Evolutionary conservation across 179 eudicot species (phyloP).

Genomic region (Spergularia azorica): DNA sequence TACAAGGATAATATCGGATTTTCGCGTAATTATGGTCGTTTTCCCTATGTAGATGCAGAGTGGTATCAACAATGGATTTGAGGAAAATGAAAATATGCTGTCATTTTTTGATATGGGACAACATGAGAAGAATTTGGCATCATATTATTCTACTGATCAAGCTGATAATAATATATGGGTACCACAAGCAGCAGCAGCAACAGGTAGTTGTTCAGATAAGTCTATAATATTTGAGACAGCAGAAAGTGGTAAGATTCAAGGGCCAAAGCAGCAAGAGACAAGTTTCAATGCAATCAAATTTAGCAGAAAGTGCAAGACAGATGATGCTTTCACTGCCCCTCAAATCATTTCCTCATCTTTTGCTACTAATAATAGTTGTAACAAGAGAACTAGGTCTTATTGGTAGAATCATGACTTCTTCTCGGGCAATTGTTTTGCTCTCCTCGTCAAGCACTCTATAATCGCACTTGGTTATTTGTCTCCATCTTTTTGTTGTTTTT

Average conservation of each 20-base stretch:
- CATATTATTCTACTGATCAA: conserved; percentile 20
- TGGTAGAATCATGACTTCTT: conserved; percentile 33
- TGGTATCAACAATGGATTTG: conserved; percentile 13
- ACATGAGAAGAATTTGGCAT: conserved; percentile 29
- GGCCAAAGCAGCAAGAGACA: conserved; percentile 27
- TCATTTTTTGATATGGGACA: conserved; percentile 45
- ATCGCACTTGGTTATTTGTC: too few relatives aligned
- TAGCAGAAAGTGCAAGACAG: conserved; percentile 44
- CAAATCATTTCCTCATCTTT: conserved; percentile 42
- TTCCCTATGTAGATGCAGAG: conserved; percentile 32
- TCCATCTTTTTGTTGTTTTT: too few relatives aligned
- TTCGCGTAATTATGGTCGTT: neutral
- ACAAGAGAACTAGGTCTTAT: conserved; percentile 49
- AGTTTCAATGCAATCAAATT: conserved; percentile 23
- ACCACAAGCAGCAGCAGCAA: conserved; percentile 48
- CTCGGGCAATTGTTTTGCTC: too few relatives aligned
- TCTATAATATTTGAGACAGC: neutral
- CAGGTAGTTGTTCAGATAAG: neutral
- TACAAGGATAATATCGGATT: neutral
- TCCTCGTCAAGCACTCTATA: too few relatives aligned
- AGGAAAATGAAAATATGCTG: conserved; percentile 30
- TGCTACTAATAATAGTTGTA: conserved; percentile 23
- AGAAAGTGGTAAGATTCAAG: conserved; percentile 29
- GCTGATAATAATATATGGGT: conserved; percentile 45
- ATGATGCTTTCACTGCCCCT: conserved; percentile 60